Evolutionary conservation across 768 basidiomycete species (phyloP), one percentile per base, ranked within the genome.

Genomic region (Mycena indigotica): DNA sequence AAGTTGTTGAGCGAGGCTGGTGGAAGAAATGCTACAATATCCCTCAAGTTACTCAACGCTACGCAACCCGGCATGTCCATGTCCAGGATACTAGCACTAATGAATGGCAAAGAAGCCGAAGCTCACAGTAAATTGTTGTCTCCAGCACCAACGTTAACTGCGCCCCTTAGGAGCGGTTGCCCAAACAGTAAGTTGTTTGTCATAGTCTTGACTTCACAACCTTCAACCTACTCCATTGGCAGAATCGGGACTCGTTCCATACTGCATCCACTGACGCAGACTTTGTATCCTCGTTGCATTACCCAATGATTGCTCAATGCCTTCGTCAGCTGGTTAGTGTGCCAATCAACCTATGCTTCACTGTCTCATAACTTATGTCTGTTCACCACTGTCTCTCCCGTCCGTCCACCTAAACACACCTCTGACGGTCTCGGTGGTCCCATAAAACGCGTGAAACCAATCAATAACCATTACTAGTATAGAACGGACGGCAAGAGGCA

Each of bases 241-340:
- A 95, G 95, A 62, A 81, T 93, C 6, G 94, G 95, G 0, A 84
- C 84, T 38, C 84, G 85, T 63, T 80, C 83, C 1, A 87, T 96
- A 80, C 69, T 89, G 28, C 87, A 94, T 68, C 76, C 98, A 8
- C 80, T 98, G 17, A 78, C 86, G 2, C 81, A 88, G 54, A 86
- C 87, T 0, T 88, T 85, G 12, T n/a, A 60, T 95, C 17, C 97
- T 94, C 68, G 66, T 89, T 15, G 76, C 88, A 2, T 72, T 97
- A 19, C 89, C 89, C 0, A 96, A 97, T 66, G 85, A 84, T n/a
- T n/a, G n/a, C n/a, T n/a, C n/a, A n/a, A 19, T 95, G 93, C 66
- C 80, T 88, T 32, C 89, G 89, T 59, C 95, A 98, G 70, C 69
- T 97, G 55, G 84, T 87, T 0, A 95, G 95, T 3, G 76, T 77